phyloP scores from a whole-genome alignment of 495 filamentous ascomycete genomes.

The Ascodesmis nigricans region DNA sequence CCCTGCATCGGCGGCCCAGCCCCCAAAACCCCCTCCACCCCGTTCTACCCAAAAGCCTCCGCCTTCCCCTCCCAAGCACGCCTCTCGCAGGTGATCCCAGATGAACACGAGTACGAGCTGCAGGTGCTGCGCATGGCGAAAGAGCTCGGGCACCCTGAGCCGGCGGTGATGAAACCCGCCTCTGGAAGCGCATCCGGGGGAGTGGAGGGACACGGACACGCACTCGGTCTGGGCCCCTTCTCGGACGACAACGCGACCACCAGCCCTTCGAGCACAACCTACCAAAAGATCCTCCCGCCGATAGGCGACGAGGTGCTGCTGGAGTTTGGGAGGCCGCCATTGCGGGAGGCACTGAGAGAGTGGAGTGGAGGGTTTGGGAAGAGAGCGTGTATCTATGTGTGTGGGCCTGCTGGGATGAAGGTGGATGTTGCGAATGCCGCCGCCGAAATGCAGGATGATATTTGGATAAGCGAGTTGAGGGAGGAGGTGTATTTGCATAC shows the following conservation, averaged over 20 bases:
- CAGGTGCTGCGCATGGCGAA: constrained; percentile 11
- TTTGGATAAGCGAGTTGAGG: constrained; percentile 41
- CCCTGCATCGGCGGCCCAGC: neutral
- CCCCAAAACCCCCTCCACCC: constrained; percentile 14
- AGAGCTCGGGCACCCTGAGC: constrained; percentile 1
- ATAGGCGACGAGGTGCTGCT: constrained; percentile 35
- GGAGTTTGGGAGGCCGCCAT: constrained; percentile 79
- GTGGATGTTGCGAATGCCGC: constrained; percentile 67
- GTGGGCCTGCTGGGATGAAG: constrained; percentile 70
- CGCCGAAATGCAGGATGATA: constrained; percentile 56
- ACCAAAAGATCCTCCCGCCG: constrained; percentile 13
- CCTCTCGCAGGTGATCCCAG: constrained; percentile 21
- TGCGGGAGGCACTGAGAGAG: constrained; percentile 61
- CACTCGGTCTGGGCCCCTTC: constrained; percentile 21
- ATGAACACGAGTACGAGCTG: constrained; percentile 29
- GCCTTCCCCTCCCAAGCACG: constrained; percentile 8
- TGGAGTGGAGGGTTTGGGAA: constrained; percentile 61
- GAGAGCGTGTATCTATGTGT: constrained; percentile 81
- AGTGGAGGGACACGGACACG: constrained; percentile 7
- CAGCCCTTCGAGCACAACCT: too few species aligned
- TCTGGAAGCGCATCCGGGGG: constrained; percentile 6
- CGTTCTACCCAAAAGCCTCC: constrained; percentile 9
- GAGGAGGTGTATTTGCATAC: constrained; percentile 92
- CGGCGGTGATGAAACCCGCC: neutral
- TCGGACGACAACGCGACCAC: constrained; percentile 12